Evolutionary conservation across 352 stramenopile genomes (phyloP).

Genomic region (Phytophthora chlamydospora): DNA sequence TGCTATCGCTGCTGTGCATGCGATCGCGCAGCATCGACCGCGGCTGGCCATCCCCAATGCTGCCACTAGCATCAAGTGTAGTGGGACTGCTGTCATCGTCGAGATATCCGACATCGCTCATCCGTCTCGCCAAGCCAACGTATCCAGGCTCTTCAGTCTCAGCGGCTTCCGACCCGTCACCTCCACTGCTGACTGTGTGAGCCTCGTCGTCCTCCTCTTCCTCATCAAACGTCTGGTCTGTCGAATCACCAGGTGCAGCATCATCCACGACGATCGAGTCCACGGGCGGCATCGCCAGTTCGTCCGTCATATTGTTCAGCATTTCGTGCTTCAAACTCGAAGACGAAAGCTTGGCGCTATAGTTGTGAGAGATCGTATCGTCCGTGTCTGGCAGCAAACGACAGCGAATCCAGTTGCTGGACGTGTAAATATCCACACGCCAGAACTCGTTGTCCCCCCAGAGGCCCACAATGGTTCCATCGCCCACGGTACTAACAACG

Average conservation of each 20-base stretch:
- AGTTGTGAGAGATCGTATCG: constrained; percentile 64
- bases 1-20: constrained; percentile 47
- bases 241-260: constrained; percentile 25
- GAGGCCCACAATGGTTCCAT: constrained; percentile 41
- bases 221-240: constrained; percentile 46
- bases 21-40: constrained; percentile 42
- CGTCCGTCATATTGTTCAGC: constrained; percentile 40
- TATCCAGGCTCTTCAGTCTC: constrained; percentile 38
- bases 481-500: constrained; percentile 25
- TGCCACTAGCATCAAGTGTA: constrained; percentile 23
- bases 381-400: constrained; percentile 82
- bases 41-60: constrained; percentile 10
- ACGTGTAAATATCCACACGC: constrained; percentile 86
- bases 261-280: constrained; percentile 48
- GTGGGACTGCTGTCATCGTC: constrained; percentile 38
- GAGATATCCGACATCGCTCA: constrained; percentile 46
- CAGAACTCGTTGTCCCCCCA: constrained; percentile 77
- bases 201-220: constrained; percentile 51
- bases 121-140: constrained; percentile 36
- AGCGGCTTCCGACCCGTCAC: constrained; percentile 31
- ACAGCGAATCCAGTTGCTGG: constrained; percentile 87
- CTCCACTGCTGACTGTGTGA: constrained; percentile 32
- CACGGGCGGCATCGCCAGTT: constrained; percentile 39
- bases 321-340: constrained; percentile 45
- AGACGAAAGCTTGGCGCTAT: constrained; percentile 29